Percentiles rank a stretch among this genome's conserved stretches.
Evolutionary conservation across 23 red algal species (phyloP).

Genomic region (Rhodosorus marinus): DNA sequence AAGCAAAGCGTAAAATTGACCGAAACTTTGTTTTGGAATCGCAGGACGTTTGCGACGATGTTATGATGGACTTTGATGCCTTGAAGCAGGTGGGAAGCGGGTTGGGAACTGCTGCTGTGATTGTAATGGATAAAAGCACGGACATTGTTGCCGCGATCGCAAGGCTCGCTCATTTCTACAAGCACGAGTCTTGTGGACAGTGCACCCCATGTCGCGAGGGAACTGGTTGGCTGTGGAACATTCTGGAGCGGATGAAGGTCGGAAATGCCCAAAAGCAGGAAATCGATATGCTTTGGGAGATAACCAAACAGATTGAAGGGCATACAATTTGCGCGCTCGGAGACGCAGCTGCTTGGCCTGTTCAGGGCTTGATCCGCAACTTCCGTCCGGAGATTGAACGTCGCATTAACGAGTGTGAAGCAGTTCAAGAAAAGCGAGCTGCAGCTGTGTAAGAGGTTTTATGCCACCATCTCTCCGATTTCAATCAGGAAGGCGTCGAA

Average conservation of each 20-base stretch:
- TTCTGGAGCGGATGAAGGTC: constrained; percentile 73
- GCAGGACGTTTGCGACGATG: constrained; percentile 66
- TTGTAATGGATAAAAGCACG: constrained; percentile 96
- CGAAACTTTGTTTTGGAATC: too few relatives aligned
- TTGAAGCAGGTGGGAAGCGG: constrained; percentile 81
- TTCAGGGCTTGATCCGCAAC: constrained; percentile 93
- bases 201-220: constrained; percentile 98
- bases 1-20: too few relatives aligned
- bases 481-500: too few relatives aligned
- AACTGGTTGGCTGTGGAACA: constrained; percentile 82
- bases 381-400: constrained; percentile 91
- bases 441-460: neutral
- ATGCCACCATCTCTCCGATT: too few relatives aligned
- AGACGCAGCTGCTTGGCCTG: constrained; percentile 94
- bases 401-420: constrained; percentile 70
- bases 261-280: constrained; percentile 82
- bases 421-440: neutral
- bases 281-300: constrained; percentile 94
- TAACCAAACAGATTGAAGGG: constrained; percentile 92
- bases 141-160: constrained; percentile 91
- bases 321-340: constrained; percentile 97
- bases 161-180: constrained; percentile 89
- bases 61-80: constrained; percentile 99
- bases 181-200: constrained; percentile 99
- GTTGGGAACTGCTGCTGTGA: constrained; percentile 87